Evolutionary conservation across 768 basidiomycete species (phyloP).

Genomic region (Amanita phalloides): DNA sequence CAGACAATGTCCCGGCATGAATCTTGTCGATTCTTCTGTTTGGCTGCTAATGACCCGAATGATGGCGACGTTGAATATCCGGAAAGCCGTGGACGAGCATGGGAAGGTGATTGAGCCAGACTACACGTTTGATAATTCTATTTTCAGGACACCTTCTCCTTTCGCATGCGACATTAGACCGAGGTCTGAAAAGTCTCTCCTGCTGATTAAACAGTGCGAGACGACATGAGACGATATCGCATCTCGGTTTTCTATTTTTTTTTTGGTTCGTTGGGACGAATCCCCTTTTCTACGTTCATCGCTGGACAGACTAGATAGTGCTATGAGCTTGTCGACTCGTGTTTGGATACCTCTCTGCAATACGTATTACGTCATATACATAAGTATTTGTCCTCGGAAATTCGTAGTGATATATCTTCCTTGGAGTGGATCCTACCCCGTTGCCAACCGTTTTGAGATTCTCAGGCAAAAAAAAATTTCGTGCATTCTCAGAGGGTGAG

Average conservation of each 20-base stretch:
- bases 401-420: too few relatives aligned
- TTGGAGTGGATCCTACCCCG: too few relatives aligned
- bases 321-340: too few relatives aligned
- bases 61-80: conserved; percentile 47
- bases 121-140: conserved; percentile 44
- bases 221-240: neutral
- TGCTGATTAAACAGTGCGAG: conserved; percentile 23
- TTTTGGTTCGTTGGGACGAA: neutral
- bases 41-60: conserved; percentile 49
- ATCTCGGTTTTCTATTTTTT: neutral
- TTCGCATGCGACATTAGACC: conserved; percentile 42
- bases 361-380: too few relatives aligned
- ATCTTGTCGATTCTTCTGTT: conserved; percentile 52
- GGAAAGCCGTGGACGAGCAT: conserved; percentile 35
- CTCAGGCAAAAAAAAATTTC: too few relatives aligned
- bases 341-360: too few relatives aligned
- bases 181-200: conserved; percentile 32
- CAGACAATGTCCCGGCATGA: conserved; percentile 52
- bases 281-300: neutral
- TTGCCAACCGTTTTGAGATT: too few relatives aligned
- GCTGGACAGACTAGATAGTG: neutral
- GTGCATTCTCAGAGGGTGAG: too few relatives aligned
- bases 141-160: conserved; percentile 44
- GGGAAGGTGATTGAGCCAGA: conserved; percentile 38
- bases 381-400: too few relatives aligned